phyloP scores from a whole-genome alignment of 495 filamentous ascomycete species.

The Rhypophila decipiens region DNA sequence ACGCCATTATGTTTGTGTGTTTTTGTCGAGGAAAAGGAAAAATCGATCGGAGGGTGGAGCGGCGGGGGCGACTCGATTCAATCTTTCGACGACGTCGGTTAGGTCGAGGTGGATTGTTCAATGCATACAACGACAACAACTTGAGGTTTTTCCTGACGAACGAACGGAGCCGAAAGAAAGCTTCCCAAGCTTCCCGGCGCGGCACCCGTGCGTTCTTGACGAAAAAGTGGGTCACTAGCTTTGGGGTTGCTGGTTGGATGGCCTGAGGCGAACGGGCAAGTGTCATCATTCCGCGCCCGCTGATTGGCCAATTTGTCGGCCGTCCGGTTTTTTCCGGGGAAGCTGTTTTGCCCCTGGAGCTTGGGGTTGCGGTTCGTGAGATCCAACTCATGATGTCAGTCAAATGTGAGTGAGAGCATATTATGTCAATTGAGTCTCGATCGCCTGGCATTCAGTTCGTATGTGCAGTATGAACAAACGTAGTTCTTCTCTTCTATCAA shows the following conservation, averaged over 20 bases:
- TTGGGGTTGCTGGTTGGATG: too few relatives aligned
- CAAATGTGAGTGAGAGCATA: too few relatives aligned
- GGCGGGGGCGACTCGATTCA: constrained; percentile 24
- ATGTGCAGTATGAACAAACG: too few relatives aligned
- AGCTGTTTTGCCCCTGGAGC: too few relatives aligned
- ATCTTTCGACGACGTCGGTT: constrained; percentile 8
- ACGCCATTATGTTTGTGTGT: constrained; percentile 31
- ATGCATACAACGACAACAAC: constrained; percentile 25
- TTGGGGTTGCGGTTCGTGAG: too few relatives aligned
- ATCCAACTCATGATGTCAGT: too few relatives aligned
- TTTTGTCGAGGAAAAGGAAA: constrained; percentile 4
- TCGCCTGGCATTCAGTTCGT: too few relatives aligned
- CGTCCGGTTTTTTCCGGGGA: constrained; percentile 24
- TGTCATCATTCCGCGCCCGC: constrained; percentile 7
- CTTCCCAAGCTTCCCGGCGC: too few relatives aligned
- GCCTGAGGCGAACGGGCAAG: constrained; percentile 27
- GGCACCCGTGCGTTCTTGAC: too few relatives aligned
- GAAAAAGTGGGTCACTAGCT: too few relatives aligned
- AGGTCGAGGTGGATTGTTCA: constrained; percentile 9
- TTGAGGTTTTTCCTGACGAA: constrained; percentile 45
- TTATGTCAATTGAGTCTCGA: too few relatives aligned
- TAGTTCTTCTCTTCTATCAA: too few relatives aligned
- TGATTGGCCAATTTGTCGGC: constrained; percentile 23
- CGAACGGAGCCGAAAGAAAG: constrained; percentile 12
- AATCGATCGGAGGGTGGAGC: not conserved